Base-by-base conservation (phyloP, 2,329 filamentous ascomycete species). In the Diplodia sapinea region DNA sequence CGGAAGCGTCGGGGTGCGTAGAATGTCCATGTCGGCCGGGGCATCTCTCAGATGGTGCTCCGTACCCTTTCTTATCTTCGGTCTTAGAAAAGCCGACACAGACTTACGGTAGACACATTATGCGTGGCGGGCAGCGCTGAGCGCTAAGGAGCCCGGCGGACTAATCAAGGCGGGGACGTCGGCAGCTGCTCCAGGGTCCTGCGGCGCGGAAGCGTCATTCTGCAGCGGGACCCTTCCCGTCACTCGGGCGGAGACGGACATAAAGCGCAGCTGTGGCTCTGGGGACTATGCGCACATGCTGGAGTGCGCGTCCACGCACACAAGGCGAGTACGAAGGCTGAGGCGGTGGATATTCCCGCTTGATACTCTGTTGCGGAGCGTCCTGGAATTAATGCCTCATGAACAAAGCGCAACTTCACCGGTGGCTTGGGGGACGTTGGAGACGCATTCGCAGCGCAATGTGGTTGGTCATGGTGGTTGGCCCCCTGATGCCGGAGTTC, bases 321-420 rank as follows among this genome's bases (percentile, higher is more conserved):
- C 8, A 11, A 29, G 23, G 15, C 55, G 56, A 43, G 38, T 31
- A 59, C 38, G 56, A 59, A 6, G 36, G 7, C 15, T 9, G 0
- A 17, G 23, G 56, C 56, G 56, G 56, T 61, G 36, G 36, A 20
- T 17, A 61, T 33, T 29, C 20, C 33, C 15, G 33, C 4, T 29
- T 23, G 15, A 4, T 49, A 49, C 57, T 17, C 57, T 23, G 40
- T 62, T 43, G 57, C 57, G 57, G 29, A 26, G 38, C 9, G 1
- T 26, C 5, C 29, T 23, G 40, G 40, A 31, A 49, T 33, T 20
- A 62, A 62, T 62, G 50, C 40, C 57, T 62, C 40, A 62, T 62
- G 57, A 62, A 33, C 57, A 62, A 8, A 62, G 57, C 57, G 57
- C 40, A n/a, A 15, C 9, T 26, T 61, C 23, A 61, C 56, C 56